phyloP scores from a whole-genome alignment of 306 rosid species.

The Pyrus communis region DNA sequence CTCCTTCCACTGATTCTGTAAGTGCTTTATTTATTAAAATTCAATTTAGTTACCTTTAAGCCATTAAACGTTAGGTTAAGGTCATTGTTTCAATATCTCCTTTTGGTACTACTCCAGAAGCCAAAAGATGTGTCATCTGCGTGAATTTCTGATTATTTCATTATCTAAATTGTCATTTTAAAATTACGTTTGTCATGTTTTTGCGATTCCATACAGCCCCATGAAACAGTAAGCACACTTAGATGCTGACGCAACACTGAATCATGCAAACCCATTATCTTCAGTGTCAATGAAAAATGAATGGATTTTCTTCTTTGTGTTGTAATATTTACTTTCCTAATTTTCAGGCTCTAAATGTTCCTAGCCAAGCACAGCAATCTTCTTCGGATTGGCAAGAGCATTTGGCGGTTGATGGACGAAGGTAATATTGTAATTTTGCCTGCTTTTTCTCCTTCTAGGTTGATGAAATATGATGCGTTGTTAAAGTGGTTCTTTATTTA shows the following conservation, averaged over 20 bases:
- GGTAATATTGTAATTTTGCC: conserved; percentile 35
- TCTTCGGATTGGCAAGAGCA: conserved; percentile 99
- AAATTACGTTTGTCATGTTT: background rate
- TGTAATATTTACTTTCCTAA: conserved; percentile 13
- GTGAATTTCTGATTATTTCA: background rate
- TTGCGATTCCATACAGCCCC: background rate
- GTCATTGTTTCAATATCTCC: background rate
- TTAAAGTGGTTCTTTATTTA: background rate
- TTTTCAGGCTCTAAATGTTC: conserved; percentile 46
- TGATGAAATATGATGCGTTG: background rate
- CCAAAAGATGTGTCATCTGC: background rate
- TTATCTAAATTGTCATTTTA: background rate
- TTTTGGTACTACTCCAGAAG: background rate
- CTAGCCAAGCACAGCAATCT: conserved; percentile 37
- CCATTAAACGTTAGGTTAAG: background rate
- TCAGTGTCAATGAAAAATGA: background rate
- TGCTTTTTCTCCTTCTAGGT: background rate
- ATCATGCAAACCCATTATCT: background rate
- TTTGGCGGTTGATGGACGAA: conserved; percentile 80
- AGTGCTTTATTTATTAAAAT: conserved; percentile 17
- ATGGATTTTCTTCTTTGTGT: background rate
- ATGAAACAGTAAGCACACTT: background rate
- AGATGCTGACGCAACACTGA: background rate
- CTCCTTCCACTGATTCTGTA: conserved; percentile 47
- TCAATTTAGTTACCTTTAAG: background rate